A percentile compares a stretch with the other conserved stretches of the same genome.
Evolutionary conservation across 192 early-diverging fungal genomes (phyloP).

Genomic region (Umbelopsis sp.): DNA sequence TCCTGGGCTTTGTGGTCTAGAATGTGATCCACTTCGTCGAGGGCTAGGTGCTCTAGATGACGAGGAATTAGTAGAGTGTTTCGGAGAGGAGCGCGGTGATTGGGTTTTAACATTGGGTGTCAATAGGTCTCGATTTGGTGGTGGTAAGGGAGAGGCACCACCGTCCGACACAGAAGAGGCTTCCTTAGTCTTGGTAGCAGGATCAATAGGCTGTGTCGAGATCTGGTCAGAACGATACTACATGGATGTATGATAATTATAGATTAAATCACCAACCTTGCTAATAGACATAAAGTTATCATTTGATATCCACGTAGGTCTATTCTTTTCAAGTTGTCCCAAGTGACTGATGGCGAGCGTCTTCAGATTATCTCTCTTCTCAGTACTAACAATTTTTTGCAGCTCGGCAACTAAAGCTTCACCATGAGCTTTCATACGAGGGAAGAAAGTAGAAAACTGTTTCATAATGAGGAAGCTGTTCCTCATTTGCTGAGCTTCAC

Average conservation of each 20-base stretch:
- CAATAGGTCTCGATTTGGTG: background rate
- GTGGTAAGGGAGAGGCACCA: background rate
- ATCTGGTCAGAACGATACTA: background rate
- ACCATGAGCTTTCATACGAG: constrained; percentile 60
- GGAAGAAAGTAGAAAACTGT: constrained; percentile 62
- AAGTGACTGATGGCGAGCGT: constrained; percentile 56
- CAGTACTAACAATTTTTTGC: constrained; percentile 51
- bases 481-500: constrained; percentile 71
- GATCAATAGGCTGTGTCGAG: background rate
- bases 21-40: background rate
- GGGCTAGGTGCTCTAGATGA: constrained; percentile 8
- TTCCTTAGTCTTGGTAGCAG: background rate
- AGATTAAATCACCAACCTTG: background rate
- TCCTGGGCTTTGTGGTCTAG: constrained; percentile 1
- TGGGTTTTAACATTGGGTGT: background rate
- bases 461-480: constrained; percentile 77
- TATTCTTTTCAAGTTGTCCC: constrained; percentile 35
- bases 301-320: constrained; percentile 24
- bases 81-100: background rate
- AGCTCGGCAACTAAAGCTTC: constrained; percentile 44
- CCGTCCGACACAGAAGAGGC: background rate
- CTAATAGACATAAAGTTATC: constrained; percentile 25
- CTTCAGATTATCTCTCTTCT: constrained; percentile 72
- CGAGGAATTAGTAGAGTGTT: background rate
- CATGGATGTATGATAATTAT: no score